Evolutionary conservation across 225 moss, liverwort and hornwort genomes (phyloP).

Genomic region (Lunularia cruciata): DNA sequence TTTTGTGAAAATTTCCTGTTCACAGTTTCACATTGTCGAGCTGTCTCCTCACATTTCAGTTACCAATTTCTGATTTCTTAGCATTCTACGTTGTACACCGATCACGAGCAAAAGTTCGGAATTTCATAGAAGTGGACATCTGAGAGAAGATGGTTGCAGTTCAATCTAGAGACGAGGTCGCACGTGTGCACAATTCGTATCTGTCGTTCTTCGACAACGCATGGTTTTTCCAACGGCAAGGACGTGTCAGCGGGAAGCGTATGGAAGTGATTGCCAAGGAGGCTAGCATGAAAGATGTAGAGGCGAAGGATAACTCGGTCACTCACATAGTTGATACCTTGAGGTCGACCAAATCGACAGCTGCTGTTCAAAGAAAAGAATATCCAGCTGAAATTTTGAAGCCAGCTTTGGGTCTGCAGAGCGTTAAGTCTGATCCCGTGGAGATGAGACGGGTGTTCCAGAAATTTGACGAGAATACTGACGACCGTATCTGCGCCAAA

Average conservation of each 20-base stretch:
- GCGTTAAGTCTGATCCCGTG: neutral
- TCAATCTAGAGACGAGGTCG: no score
- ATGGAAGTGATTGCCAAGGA: neutral
- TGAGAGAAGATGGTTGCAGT: constrained; percentile 2
- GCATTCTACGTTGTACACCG: no score
- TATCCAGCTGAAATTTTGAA: neutral
- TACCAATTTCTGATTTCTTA: no score
- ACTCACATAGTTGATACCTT: neutral
- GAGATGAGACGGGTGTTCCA: constrained; percentile 42
- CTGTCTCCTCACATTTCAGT: no score
- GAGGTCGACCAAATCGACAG: neutral
- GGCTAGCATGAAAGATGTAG: neutral
- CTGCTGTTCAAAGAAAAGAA: neutral
- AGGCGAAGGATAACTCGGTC: neutral
- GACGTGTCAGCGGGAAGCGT: neutral
- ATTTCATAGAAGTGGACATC: no score
- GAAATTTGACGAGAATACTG: constrained; percentile 34
- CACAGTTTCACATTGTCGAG: no score
- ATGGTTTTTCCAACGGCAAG: constrained; percentile 3
- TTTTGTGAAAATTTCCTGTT: no score
- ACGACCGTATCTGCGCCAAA: constrained; percentile 32
- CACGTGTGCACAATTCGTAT: no score
- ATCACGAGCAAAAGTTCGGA: no score
- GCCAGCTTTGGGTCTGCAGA: neutral
- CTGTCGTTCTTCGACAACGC: constrained; percentile 1